Base-by-base conservation (phyloP, 495 filamentous ascomycete genomes). In the Entonaema liquescens region DNA sequence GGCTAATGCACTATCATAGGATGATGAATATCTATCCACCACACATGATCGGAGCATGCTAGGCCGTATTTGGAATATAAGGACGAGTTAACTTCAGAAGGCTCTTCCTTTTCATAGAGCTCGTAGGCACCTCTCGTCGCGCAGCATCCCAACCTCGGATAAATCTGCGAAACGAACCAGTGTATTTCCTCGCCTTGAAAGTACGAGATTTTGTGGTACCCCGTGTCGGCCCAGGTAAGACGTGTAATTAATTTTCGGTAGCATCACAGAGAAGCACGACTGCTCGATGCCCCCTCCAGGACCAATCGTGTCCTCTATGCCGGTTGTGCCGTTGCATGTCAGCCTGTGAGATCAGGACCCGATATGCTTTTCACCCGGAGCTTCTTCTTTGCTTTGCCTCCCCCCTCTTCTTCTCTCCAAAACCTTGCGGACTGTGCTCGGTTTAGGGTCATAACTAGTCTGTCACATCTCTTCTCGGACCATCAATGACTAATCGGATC, bases 121-220 rank as follows among this genome's bases (percentile, higher is more conserved):
- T 53, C 25, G 12, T 33, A 65, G 31, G 21, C 28, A 56, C 12
- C 9, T 56, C 19, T 58, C 49, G 70, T 73, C 59, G 63, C 70
- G 65, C 70, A 40, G 36, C 70, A 65, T 68, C 50, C 8, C 17
- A 59, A 66, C 52, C 61, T 66, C 42, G 58, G 70, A 59, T 60
- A 57, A 66, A 73, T 31, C 59, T 69, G 56, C 57, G 54, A 66
- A 60, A 49, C 42, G 57, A 53, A 25, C 62, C 42, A 50, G 56
- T 53, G 17, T 59, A 35, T 53, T 35, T 29, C 35, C 23, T 35
- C 50, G 38, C 42, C 57, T 66, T 55, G 54, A 56, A 66, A 29
- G 65, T 66, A 69, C 47, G 57, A 65, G 65, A 68, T 69, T 73
- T 62, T 26, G 70, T 73, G 70, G 29, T 69, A 73, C 70, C 47